Evolutionary conservation across 257 asterid genomes (phyloP).

Genomic region (Thymus mandschuricus): DNA sequence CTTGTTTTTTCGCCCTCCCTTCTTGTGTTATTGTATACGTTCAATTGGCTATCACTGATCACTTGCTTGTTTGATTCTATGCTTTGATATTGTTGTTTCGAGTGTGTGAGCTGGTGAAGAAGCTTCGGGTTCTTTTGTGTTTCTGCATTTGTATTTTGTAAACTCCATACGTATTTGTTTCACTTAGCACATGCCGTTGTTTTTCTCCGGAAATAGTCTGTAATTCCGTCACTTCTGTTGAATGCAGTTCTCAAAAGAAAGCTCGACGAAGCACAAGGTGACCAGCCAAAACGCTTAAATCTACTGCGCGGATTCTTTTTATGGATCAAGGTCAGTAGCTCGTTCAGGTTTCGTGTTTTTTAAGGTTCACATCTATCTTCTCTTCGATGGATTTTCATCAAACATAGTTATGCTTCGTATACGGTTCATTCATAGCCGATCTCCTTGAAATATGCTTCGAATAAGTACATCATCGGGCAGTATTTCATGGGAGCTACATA

Average conservation of each 20-base stretch:
- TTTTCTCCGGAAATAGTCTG: slow-evolving; percentile 5
- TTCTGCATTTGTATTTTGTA: neutral
- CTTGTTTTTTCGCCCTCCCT: neutral
- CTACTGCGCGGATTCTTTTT: slow-evolving; percentile 54
- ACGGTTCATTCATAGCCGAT: neutral
- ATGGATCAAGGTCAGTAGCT: slow-evolving; percentile 48
- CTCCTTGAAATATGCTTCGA: neutral
- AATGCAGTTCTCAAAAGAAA: slow-evolving; percentile 37
- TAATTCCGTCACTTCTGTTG: neutral
- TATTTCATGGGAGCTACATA: too few relatives aligned
- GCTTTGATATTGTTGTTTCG: neutral
- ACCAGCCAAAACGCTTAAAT: slow-evolving; percentile 39
- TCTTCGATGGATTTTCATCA: neutral
- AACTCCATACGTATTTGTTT: neutral
- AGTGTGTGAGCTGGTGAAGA: neutral
- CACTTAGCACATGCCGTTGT: neutral
- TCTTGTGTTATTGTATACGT: neutral
- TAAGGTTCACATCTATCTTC: neutral
- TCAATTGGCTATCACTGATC: neutral
- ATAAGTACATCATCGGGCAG: neutral
- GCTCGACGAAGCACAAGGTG: slow-evolving; percentile 11
- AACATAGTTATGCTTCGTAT: neutral
- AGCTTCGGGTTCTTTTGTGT: neutral
- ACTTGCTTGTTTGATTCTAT: neutral
- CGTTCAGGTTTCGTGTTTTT: neutral